A percentile compares a stretch with the other conserved stretches of the same genome.
Evolutionary conservation across 139 green algal species (phyloP).

Genomic region (Zygnema cylindricum): DNA sequence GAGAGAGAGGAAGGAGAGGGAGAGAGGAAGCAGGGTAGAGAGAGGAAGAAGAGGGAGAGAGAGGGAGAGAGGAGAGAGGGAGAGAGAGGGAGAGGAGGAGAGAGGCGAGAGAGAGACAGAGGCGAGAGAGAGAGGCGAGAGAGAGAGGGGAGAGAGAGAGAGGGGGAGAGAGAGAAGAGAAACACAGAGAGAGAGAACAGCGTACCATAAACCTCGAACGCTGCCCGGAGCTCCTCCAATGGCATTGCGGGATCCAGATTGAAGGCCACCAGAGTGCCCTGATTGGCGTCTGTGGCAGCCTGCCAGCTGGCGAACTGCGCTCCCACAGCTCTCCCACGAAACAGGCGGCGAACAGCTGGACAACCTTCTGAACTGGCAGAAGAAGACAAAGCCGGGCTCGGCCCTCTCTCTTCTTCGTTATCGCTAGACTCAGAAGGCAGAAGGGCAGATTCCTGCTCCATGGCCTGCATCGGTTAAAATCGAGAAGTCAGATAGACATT

Average conservation of each 20-base stretch:
- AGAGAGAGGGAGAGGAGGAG: background rate
- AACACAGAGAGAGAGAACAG: background rate
- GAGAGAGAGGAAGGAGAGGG: too few species aligned
- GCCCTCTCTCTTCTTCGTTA: background rate
- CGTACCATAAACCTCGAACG: conserved; percentile 29
- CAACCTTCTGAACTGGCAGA: background rate
- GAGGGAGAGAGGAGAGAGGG: background rate
- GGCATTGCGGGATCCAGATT: conserved; percentile 73
- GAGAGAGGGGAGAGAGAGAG: background rate
- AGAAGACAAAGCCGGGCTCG: background rate
- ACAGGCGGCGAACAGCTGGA: conserved; percentile 7
- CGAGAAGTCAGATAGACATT: background rate
- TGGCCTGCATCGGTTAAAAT: background rate
- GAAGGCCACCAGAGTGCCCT: conserved; percentile 85
- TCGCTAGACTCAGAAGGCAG: background rate
- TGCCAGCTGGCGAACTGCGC: conserved; percentile 32
- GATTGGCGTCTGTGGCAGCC: conserved; percentile 52
- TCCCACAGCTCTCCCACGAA: conserved; percentile 43
- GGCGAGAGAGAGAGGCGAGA: background rate
- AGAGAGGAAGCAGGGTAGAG: background rate
- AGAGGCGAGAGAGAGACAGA: background rate
- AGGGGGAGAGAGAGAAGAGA: background rate
- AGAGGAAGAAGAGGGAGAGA: background rate
- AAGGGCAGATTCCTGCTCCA: background rate
- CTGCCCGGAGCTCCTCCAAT: conserved; percentile 21